Evolutionary conservation across 495 filamentous ascomycete genomes (phyloP).

Genomic region (Neurospora sp.): DNA sequence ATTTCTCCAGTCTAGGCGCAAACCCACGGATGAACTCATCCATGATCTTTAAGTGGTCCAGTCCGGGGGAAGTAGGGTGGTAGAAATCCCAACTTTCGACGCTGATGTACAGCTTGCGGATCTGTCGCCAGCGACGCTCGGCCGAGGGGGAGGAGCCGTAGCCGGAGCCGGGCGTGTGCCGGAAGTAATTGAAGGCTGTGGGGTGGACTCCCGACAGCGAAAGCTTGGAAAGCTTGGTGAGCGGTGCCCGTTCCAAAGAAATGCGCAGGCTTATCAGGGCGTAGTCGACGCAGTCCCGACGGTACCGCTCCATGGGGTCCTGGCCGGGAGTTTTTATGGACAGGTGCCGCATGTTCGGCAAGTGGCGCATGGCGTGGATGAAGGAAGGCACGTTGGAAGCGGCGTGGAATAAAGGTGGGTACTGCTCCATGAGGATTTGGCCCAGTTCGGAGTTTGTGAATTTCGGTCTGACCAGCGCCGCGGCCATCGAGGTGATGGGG

Average conservation of each 20-base stretch:
- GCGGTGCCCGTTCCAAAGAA: conserved; percentile 55
- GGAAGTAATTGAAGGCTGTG: conserved; percentile 59
- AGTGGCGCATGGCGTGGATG: conserved; percentile 52
- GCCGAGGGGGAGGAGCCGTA: conserved; percentile 58
- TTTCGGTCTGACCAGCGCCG: conserved; percentile 42
- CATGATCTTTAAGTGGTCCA: conserved; percentile 66
- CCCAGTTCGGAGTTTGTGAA: conserved; percentile 53
- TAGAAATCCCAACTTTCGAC: conserved; percentile 55
- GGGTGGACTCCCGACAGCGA: conserved; percentile 60
- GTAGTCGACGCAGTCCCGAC: conserved; percentile 69
- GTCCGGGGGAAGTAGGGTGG: conserved; percentile 33
- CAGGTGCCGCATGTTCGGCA: conserved; percentile 57
- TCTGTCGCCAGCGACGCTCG: conserved; percentile 58
- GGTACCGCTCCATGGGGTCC: conserved; percentile 52
- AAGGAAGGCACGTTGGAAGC: conserved; percentile 76
- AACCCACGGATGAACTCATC: conserved; percentile 62
- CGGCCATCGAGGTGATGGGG: conserved; percentile 48
- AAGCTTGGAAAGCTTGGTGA: conserved; percentile 50
- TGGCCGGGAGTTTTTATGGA: conserved; percentile 64
- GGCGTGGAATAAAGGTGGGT: conserved; percentile 72
- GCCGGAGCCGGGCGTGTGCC: conserved; percentile 41
- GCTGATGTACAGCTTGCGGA: conserved; percentile 55
- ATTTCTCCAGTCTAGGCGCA: conserved; percentile 46
- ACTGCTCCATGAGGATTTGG: conserved; percentile 69
- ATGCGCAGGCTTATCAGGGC: conserved; percentile 72